phyloP scores from a whole-genome alignment of 495 filamentous ascomycete genomes.

The Thermochaetoides thermophila region DNA sequence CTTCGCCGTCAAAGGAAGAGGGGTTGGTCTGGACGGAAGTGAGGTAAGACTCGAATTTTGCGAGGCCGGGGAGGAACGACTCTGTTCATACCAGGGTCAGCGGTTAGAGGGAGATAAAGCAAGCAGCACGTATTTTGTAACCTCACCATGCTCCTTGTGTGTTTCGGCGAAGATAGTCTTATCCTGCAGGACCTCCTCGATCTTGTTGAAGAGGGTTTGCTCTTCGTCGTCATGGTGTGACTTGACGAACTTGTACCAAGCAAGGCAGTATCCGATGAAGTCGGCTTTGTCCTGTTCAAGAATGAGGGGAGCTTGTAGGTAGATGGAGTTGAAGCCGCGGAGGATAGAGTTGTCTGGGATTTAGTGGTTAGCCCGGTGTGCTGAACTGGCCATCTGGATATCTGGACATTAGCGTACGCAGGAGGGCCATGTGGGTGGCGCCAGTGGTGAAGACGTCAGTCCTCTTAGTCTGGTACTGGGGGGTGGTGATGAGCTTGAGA shows the following conservation, averaged over 20 bases:
- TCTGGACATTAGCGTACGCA: too few species aligned
- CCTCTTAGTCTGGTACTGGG: constrained; percentile 31
- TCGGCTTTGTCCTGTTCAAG: constrained; percentile 27
- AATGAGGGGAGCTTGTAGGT: constrained; percentile 33
- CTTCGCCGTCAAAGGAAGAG: constrained; percentile 25
- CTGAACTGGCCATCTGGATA: not conserved
- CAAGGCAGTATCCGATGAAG: constrained; percentile 35
- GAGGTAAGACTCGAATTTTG: constrained; percentile 34
- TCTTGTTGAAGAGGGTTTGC: constrained; percentile 33
- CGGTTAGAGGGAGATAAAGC: too few species aligned
- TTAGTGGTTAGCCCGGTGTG: constrained; percentile 2
- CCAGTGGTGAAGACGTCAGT: constrained; percentile 36
- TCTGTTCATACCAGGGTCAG: too few species aligned
- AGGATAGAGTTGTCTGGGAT: constrained; percentile 38
- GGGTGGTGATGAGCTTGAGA: constrained; percentile 32
- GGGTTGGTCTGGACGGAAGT: constrained; percentile 16
- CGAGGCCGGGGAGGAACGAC: constrained; percentile 34
- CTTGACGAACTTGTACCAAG: constrained; percentile 39
- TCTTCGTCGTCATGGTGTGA: constrained; percentile 43
- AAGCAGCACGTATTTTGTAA: too few species aligned
- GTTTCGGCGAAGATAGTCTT: constrained; percentile 31
- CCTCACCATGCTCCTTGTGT: constrained; percentile 35
- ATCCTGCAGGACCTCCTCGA: constrained; percentile 32
- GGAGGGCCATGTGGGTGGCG: constrained; percentile 43
- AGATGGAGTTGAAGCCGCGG: constrained; percentile 45